Evolutionary conservation across 768 basidiomycete genomes (phyloP), one percentile per base, ranked within the genome.

Genomic region (Auricularia cornea): DNA sequence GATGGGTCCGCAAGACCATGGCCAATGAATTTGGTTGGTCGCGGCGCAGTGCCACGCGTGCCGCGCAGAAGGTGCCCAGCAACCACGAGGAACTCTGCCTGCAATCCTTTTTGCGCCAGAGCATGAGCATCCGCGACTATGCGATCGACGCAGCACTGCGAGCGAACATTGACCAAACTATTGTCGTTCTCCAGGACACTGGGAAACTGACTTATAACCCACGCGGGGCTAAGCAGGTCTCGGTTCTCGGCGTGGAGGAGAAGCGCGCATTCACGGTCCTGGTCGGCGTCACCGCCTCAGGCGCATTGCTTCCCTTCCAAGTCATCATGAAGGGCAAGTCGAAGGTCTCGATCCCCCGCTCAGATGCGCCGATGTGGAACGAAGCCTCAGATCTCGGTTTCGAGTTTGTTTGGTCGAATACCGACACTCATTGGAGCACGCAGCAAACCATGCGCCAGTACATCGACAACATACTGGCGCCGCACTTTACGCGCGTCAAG

Each of bases 191-290:
- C 51, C 63, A 67, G 3, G 72, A 67, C 26, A 72, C 69, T 8
- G 59, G 66, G 5, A 65, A 66, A 5, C 60, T 69, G 44, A 78
- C 78, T 3, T 80, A 70, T 62, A 69, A 64, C 2, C 33, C 67
- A 29, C 65, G 31, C 0, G 75, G 77, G 0, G 64, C 69, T 0
- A 74, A 75, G 62, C 80, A 81, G 61, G 75, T 80, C 2, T 54
- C 68, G 0, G 62, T 70, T 2, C 54, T 73, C 2, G 78, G 80
- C 0, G 32, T 61, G 12, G 78, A 79, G 1, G 78, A 80, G 62
- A 81, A 81, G 65, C 68, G 72, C 0, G 79, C 80, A 20, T 75
- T 79, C 59, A 80, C 78, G 0, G 31, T 80, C 0, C 48, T 78
- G 14, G 71, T 75, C 10, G 71, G 71, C 0, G 63, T 78, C 12